Percentiles rank a stretch among this genome's conserved stretches.
These are phyloP conservation scores for Pulveroboletus sp. DNA, from an alignment of 768 basidiomycete genomes.

Conservation along the genomic window DNA sequence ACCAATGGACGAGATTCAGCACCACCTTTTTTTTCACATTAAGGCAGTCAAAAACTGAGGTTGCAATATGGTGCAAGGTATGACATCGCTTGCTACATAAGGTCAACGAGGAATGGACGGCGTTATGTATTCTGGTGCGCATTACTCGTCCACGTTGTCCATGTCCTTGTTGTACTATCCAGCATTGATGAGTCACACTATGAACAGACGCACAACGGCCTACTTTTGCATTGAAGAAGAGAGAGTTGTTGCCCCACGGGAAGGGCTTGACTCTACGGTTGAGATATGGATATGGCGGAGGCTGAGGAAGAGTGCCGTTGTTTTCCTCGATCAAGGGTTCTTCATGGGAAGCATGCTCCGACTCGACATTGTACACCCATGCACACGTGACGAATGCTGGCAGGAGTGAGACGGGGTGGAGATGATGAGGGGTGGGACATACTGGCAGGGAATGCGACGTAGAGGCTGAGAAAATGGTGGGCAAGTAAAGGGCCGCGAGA, in stretches of 20 bases:
- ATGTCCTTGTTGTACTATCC: slow-evolving; percentile 66
- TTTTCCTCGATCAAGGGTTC: slow-evolving; percentile 72
- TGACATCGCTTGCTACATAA: background rate
- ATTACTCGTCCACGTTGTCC: slow-evolving; percentile 30
- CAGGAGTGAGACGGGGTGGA: slow-evolving; percentile 7
- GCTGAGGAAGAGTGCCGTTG: slow-evolving; percentile 66
- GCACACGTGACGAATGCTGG: slow-evolving; percentile 26
- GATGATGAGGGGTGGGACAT: slow-evolving; percentile 27
- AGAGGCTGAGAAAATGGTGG: slow-evolving; percentile 48
- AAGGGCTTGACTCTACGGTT: slow-evolving; percentile 76
- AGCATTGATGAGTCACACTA: slow-evolving; percentile 2
- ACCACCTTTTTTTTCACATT: background rate
- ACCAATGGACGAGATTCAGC: background rate
- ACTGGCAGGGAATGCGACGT: slow-evolving; percentile 75
- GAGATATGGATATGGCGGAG: slow-evolving; percentile 73
- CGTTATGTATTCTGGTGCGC: background rate
- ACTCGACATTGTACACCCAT: slow-evolving; percentile 53
- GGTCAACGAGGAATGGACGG: background rate
- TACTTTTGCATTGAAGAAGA: slow-evolving; percentile 80
- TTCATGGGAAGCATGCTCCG: slow-evolving; percentile 67
- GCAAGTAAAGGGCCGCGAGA: background rate
- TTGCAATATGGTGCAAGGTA: too few relatives aligned
- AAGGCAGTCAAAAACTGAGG: too few relatives aligned
- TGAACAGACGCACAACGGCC: slow-evolving; percentile 19
- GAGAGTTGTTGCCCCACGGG: slow-evolving; percentile 82